These are phyloP conservation scores for Naematelia encephala DNA, from an alignment of 768 basidiomycete genomes.

Conservation along the genomic window DNA sequence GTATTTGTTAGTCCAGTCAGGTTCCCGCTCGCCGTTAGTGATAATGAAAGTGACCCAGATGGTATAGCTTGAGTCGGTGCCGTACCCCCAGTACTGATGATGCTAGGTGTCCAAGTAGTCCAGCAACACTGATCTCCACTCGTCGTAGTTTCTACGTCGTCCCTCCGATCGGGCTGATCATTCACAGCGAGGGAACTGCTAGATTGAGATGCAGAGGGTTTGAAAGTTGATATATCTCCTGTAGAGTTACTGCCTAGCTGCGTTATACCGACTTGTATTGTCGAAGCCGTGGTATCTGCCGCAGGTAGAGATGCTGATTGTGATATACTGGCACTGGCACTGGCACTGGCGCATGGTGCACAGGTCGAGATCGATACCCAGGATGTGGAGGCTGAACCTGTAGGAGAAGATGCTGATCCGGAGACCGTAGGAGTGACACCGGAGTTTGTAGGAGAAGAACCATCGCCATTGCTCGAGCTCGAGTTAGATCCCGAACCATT, in stretches of 20 bases:
- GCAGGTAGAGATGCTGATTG: slow-evolving; percentile 6
- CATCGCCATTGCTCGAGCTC: not conserved
- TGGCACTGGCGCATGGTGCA: slow-evolving; percentile 21
- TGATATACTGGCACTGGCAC: not conserved
- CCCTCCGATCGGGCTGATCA: not conserved
- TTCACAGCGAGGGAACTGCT: no score
- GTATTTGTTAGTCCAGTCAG: no score
- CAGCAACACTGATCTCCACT: slow-evolving; percentile 40
- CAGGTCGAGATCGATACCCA: slow-evolving; percentile 26
- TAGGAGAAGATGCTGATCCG: not conserved
- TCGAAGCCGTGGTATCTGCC: slow-evolving; percentile 5
- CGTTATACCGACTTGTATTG: slow-evolving; percentile 28
- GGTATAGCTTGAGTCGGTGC: no score
- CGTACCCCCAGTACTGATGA: slow-evolving; percentile 8
- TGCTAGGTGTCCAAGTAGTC: slow-evolving; percentile 40
- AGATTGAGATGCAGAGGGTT: no score
- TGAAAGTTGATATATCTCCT: not conserved
- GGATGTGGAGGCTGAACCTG: slow-evolving; percentile 6
- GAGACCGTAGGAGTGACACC: no score
- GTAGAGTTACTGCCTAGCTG: slow-evolving; percentile 12
- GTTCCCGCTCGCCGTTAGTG: no score
- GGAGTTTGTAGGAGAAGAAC: no score
- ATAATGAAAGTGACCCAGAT: no score
- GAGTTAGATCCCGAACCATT: no score
- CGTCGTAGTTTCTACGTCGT: slow-evolving; percentile 22